Evolutionary conservation across 2,329 filamentous ascomycete species (phyloP).

Genomic region (Penicillium sp.): DNA sequence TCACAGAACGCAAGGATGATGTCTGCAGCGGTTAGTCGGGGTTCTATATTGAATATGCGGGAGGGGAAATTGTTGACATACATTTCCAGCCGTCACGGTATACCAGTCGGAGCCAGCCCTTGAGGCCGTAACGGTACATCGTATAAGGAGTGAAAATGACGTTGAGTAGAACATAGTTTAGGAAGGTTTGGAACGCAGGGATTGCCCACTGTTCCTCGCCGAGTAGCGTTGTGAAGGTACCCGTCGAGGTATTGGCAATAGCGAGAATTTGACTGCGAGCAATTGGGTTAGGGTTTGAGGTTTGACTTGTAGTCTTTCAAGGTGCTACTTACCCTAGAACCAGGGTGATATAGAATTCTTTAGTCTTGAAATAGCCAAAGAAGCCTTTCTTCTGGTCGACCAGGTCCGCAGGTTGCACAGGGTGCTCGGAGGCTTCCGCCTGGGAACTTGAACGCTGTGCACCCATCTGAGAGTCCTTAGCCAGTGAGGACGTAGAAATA

Average conservation of each 20-base stretch:
- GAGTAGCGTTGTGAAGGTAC: conserved; percentile 83
- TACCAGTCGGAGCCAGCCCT: conserved; percentile 65
- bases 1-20: conserved; percentile 90
- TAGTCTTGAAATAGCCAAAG: conserved; percentile 73
- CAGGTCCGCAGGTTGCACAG: conserved; percentile 33
- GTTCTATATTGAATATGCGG: neutral
- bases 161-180: conserved; percentile 86
- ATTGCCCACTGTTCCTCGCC: conserved; percentile 69
- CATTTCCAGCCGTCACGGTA: conserved; percentile 81
- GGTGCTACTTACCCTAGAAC: conserved; percentile 60
- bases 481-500: conserved; percentile 16
- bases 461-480: conserved; percentile 20
- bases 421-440: conserved; percentile 20
- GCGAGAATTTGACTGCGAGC: conserved; percentile 69
- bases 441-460: conserved; percentile 11
- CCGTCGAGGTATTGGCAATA: conserved; percentile 87
- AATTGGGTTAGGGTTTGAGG: conserved; percentile 4
- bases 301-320: neutral
- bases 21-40: conserved; percentile 45
- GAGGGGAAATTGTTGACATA: conserved; percentile 21
- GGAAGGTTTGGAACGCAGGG: conserved; percentile 91
- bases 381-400: conserved; percentile 50
- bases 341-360: conserved; percentile 85
- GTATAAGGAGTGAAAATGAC: conserved; percentile 79
- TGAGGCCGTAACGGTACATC: conserved; percentile 74